Conservation (phyloP, 2,329 filamentous ascomycete genomes). For the Paecilomyces variotii region DNA sequence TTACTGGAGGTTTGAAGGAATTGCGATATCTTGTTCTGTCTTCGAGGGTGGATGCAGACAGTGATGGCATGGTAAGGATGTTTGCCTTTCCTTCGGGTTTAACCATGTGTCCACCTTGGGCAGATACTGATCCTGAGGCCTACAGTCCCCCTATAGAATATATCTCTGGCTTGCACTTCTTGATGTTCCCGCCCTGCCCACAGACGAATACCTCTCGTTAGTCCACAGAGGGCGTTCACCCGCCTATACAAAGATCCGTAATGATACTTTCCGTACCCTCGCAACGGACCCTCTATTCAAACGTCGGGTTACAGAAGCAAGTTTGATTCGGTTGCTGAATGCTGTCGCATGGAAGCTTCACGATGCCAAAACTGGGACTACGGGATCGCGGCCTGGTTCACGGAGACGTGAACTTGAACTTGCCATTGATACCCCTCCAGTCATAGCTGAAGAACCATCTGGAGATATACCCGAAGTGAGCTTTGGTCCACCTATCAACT, state of each 20-base stretch:
- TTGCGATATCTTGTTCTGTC: constrained; percentile 43
- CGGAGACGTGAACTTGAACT: constrained; percentile 41
- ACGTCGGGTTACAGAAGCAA: constrained; percentile 88
- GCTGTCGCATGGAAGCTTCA: constrained; percentile 90
- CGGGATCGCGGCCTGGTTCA: constrained; percentile 29
- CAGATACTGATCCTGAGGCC: constrained; percentile 5
- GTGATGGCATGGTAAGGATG: constrained; percentile 44
- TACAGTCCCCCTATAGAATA: constrained; percentile 79
- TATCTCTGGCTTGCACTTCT: constrained; percentile 95
- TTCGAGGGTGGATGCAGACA: constrained; percentile 43
- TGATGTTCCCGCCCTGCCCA: constrained; percentile 74
- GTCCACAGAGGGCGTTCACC: constrained; percentile 90
- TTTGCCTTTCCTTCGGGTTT: neutral
- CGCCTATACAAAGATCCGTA: constrained; percentile 93
- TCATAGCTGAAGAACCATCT: constrained; percentile 32
- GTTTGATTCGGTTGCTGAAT: constrained; percentile 86
- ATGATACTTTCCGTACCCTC: constrained; percentile 94
- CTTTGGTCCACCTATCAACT: constrained; percentile 9
- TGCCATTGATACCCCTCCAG: constrained; percentile 29
- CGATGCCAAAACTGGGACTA: constrained; percentile 55
- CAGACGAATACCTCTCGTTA: constrained; percentile 80
- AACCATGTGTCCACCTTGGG: neutral
- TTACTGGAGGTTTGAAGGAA: constrained; percentile 36
- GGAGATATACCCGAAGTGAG: constrained; percentile 37
- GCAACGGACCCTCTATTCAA: constrained; percentile 97